These are phyloP conservation scores for Amphichorda felina DNA, from an alignment of 2,329 filamentous ascomycete genomes.

Conservation along the genomic window DNA sequence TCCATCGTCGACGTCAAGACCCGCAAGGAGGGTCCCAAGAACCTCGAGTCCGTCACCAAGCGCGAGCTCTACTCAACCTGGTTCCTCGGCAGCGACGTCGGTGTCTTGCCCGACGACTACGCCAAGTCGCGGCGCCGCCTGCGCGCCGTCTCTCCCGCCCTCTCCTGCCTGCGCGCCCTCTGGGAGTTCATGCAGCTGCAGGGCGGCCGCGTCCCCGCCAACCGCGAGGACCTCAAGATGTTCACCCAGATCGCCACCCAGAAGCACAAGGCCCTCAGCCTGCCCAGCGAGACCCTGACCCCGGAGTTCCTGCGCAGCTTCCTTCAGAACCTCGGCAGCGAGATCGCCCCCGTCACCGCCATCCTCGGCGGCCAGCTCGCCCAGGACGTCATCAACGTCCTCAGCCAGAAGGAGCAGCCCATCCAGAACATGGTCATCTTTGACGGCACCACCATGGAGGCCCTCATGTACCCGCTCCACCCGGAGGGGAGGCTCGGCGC, in stretches of 20 bases:
- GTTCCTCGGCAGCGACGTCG: slow-evolving; percentile 68
- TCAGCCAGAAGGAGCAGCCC: slow-evolving; percentile 83
- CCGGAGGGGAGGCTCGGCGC: slow-evolving; percentile 47
- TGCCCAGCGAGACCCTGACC: slow-evolving; percentile 55
- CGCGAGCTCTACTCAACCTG: slow-evolving; percentile 83
- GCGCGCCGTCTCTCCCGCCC: slow-evolving; percentile 66
- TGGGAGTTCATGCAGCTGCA: slow-evolving; percentile 65
- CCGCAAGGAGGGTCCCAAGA: slow-evolving; percentile 55
- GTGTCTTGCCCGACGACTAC: slow-evolving; percentile 60
- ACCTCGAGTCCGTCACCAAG: slow-evolving; percentile 80
- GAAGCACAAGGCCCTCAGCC: slow-evolving; percentile 62
- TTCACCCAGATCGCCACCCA: slow-evolving; percentile 72
- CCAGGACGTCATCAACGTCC: slow-evolving; percentile 94
- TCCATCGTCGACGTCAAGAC: slow-evolving; percentile 60
- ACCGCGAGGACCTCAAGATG: slow-evolving; percentile 53
- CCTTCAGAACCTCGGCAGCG: slow-evolving; percentile 72
- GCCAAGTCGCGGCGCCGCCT: slow-evolving; percentile 53
- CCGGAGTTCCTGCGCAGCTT: slow-evolving; percentile 72
- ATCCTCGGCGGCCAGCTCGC: slow-evolving; percentile 84
- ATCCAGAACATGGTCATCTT: slow-evolving; percentile 93
- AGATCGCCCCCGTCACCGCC: slow-evolving; percentile 77
- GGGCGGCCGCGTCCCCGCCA: slow-evolving; percentile 39
- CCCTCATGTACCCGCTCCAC: slow-evolving; percentile 71
- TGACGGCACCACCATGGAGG: slow-evolving; percentile 71
- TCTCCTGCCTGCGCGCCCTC: slow-evolving; percentile 78